These are phyloP conservation scores for Exutisphaerella laricina DNA, from an alignment of 2,329 filamentous ascomycete species.

Conservation along the genomic window DNA sequence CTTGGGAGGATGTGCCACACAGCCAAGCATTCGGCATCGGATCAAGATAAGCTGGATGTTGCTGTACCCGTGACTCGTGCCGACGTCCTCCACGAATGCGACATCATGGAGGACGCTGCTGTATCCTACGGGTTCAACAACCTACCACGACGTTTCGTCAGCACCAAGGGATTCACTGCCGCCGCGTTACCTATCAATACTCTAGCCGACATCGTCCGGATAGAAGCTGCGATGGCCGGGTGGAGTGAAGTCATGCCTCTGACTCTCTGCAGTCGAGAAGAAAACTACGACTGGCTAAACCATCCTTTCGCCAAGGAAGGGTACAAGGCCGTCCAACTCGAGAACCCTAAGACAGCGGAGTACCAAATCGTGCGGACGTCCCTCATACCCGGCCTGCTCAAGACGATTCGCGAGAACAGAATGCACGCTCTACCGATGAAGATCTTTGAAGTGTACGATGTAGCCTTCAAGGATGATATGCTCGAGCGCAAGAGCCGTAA, in stretches of 20 bases:
- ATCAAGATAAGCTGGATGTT: slow-evolving; percentile 65
- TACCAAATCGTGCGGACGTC: slow-evolving; percentile 91
- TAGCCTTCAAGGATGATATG: slow-evolving; percentile 79
- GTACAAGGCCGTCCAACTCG: slow-evolving; percentile 73
- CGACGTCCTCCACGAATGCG: slow-evolving; percentile 91
- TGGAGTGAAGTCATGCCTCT: slow-evolving; percentile 96
- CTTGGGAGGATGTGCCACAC: slow-evolving; percentile 83
- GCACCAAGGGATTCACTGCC: slow-evolving; percentile 78
- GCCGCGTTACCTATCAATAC: slow-evolving; percentile 90
- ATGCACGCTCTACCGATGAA: slow-evolving; percentile 81
- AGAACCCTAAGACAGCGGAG: slow-evolving; percentile 87
- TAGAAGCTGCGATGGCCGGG: slow-evolving; percentile 86
- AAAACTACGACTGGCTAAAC: slow-evolving; percentile 96
- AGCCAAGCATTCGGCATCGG: slow-evolving; percentile 67
- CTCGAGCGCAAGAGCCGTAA: slow-evolving; percentile 84
- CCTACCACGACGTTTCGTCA: slow-evolving; percentile 79
- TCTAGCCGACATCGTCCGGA: slow-evolving; percentile 80
- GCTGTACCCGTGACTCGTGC: slow-evolving; percentile 82
- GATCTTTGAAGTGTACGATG: slow-evolving; percentile 86
- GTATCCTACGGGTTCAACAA: slow-evolving; percentile 98
- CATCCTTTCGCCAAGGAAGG: slow-evolving; percentile 62
- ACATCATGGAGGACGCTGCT: slow-evolving; percentile 97
- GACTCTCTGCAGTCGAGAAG: slow-evolving; percentile 94
- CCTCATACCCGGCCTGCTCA: slow-evolving; percentile 78
- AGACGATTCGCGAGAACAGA: slow-evolving; percentile 92